Conservation (phyloP, 805 yeast genomes). For the Candida dendrica region DNA sequence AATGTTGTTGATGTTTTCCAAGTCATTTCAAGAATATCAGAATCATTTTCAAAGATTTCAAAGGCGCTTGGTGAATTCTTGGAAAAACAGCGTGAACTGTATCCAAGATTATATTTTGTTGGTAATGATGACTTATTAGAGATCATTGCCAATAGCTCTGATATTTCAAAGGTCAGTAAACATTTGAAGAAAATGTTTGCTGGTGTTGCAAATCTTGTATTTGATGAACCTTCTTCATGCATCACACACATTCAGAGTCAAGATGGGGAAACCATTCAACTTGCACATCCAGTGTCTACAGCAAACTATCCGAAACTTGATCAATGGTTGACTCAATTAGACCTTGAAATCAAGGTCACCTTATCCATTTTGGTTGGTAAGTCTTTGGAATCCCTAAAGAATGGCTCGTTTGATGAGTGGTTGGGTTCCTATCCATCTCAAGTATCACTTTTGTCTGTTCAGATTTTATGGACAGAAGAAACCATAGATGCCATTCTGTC, state of each 20-base stretch:
- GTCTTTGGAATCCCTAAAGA: constrained; percentile 23
- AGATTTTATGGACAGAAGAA: constrained; percentile 45
- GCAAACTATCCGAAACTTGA: constrained; percentile 35
- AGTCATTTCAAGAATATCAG: constrained; percentile 42
- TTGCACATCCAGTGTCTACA: constrained; percentile 38
- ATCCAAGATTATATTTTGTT: constrained; percentile 78
- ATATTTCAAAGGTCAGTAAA: constrained; percentile 39
- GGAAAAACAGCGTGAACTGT: constrained; percentile 69
- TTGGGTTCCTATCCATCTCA: constrained; percentile 46
- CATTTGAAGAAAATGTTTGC: constrained; percentile 68
- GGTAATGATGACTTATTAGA: constrained; percentile 89
- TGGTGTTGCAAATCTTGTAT: constrained; percentile 43
- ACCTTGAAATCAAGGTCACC: constrained; percentile 41
- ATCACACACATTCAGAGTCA: constrained; percentile 49
- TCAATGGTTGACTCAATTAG: constrained; percentile 60
- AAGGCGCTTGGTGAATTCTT: constrained; percentile 69
- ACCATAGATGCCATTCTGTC: constrained; percentile 23
- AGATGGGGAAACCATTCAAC: constrained; percentile 52
- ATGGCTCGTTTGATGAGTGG: constrained; percentile 23
- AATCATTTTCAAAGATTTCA: constrained; percentile 50
- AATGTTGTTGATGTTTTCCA: constrained; percentile 40
- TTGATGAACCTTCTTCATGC: constrained; percentile 23
- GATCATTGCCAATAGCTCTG: constrained; percentile 59
- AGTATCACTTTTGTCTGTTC: constrained; percentile 44
- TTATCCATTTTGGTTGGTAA: constrained; percentile 29